These are phyloP conservation scores for Myriosclerotinia duriaeana DNA, from an alignment of 2,329 filamentous ascomycete genomes.

Conservation along the genomic window DNA sequence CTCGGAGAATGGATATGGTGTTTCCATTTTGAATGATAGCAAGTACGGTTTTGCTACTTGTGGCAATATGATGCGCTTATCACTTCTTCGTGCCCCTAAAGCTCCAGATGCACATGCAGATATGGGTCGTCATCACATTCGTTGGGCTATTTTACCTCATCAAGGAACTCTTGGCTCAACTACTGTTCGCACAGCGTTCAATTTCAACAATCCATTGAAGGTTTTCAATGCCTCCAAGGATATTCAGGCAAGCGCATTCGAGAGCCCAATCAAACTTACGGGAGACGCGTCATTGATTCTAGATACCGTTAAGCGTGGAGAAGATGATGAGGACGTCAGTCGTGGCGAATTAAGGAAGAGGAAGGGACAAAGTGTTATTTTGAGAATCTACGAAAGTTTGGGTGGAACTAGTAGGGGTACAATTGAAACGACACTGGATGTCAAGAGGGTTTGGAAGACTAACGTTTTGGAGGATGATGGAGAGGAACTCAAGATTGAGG, in stretches of 20 bases:
- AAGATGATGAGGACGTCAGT: slow-evolving; percentile 75
- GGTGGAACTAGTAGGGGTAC: slow-evolving; percentile 76
- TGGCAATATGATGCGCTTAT: slow-evolving; percentile 86
- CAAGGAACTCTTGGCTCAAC: slow-evolving; percentile 65
- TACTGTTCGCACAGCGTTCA: slow-evolving; percentile 80
- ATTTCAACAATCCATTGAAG: slow-evolving; percentile 82
- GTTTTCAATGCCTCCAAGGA: slow-evolving; percentile 48
- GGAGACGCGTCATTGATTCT: slow-evolving; percentile 70
- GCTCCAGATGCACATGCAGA: slow-evolving; percentile 91
- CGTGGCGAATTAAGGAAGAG: slow-evolving; percentile 61
- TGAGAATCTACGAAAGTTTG: slow-evolving; percentile 84
- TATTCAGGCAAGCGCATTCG: slow-evolving; percentile 46
- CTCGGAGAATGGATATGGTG: slow-evolving; percentile 83
- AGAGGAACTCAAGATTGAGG: slow-evolving; percentile 55
- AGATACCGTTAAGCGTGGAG: slow-evolving; percentile 90
- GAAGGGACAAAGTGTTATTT: slow-evolving; percentile 74
- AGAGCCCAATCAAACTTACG: slow-evolving; percentile 62
- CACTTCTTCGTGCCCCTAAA: slow-evolving; percentile 82
- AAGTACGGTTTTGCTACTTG: slow-evolving; percentile 94
- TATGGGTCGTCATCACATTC: slow-evolving; percentile 85
- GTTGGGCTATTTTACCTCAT: slow-evolving; percentile 90
- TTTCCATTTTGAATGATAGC: slow-evolving; percentile 90
- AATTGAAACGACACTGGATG: slow-evolving; percentile 64
- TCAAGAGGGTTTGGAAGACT: slow-evolving; percentile 76
- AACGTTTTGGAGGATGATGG: slow-evolving; percentile 88